Evolutionary conservation across 1,139 yeast species (phyloP), one percentile per base, ranked within the genome.

Genomic region (Pichia sp.): DNA sequence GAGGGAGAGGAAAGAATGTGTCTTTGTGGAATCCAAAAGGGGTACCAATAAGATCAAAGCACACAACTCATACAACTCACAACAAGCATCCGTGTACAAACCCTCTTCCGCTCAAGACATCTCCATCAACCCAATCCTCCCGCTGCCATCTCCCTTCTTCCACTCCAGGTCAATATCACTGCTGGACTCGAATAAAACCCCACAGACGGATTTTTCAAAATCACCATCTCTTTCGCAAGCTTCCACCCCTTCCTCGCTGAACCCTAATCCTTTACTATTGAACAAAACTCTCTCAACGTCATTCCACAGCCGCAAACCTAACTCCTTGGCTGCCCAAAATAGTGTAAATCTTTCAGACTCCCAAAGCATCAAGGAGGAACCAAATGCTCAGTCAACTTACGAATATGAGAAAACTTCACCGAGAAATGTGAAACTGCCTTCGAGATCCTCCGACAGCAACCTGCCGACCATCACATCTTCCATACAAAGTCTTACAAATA

Each of bases 1-100:
- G 56, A 74, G 96, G 48, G 96, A 90, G 63, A 74, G 95, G 21
- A 80, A 79, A 61, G 89, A 85, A 60, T 90, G 97, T 69, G 82
- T 84, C 23, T 86, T 90, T 68, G 85, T 85, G 4, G 86, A 82
- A 50, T 73, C 82, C 39, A 73, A 75, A 55, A 68, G 88, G 50
- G 86, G 88, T 2, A 85, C 60, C 6, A 39, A 40, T 18, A 39
- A 41, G 26, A 40, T 36, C 8, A 49, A 49, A 28, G 40, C 49
- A 51, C 22, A 46, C 34, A 42, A 28, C 22, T 19, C 48, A n/a
- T 19, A 12, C 36, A 31, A 31, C 13, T 16, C 36, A 3, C 36
- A 31, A 31, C 36, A 31, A n/a, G 5, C 36, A n/a, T 12, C 36
- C 13, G 3, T 31, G 13, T 31, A 39, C 30, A 37, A 34, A 22